Evolutionary conservation across 2,329 filamentous ascomycete genomes (phyloP), one percentile per base, ranked within the genome.

Genomic region (Aspergillus felis): DNA sequence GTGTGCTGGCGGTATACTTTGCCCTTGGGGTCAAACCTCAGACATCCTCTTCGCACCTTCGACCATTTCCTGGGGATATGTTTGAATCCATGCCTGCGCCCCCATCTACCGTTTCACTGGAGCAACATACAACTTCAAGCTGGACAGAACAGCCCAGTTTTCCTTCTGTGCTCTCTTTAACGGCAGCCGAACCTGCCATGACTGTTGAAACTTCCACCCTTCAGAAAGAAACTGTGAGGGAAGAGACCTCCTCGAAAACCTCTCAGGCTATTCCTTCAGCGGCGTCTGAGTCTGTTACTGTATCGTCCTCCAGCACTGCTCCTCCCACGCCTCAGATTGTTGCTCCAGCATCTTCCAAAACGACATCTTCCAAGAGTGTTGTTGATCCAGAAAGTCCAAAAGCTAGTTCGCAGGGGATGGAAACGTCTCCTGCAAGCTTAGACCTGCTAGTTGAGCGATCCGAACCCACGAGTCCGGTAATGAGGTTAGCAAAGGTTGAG

Each of bases 1-100:
- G 74, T 47, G 56, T 75, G 14, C 57, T 80, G 5, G 73, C 81
- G 4, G 59, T 78, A 1, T 74, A 79, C 58, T 68, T 82, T 5
- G 69, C 74, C 2, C 53, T 73, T 24, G 56, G 57, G 14, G 50
- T 50, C 51, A 32, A 49, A 25, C 46, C 62, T 29, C 55, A 32
- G 35, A 24, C 53, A 1, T 14, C 51, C 42, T 32, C 28, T 8
- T 54, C 60, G 3, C 49, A 62, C 7, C 32, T 68, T n/a, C 59
- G 53, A 14, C 57, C 53, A 1, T 65, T 67, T 20, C 55, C 65
- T 4, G 56, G 38, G 8, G 57, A 64, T 17, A 53, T 57, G 50
- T n/a, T 58, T 32, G 53, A 58, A 8, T 53, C 55, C 22, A 8
- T 46, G 3, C 12, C 54, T 24, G 20, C 41, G 29, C n/a, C 48